Percentiles rank a stretch among this genome's conserved stretches.
phyloP scores from a whole-genome alignment of 371 early-diverging fungal genomes.

The Lichtheimia corymbifera region DNA sequence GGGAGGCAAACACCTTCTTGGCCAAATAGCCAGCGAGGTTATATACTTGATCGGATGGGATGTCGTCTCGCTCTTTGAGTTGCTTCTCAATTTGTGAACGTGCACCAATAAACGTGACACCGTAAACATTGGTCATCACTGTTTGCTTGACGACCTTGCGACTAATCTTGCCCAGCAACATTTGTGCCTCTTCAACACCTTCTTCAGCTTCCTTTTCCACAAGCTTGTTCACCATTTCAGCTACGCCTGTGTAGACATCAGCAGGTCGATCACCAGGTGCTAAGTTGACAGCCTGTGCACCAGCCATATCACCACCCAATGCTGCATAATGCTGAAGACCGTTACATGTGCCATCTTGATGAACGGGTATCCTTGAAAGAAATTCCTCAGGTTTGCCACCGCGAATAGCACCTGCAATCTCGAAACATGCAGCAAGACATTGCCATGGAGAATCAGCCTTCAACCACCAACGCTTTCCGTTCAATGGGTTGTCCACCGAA shows the following conservation, averaged over 20 bases:
- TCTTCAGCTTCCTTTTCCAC: constrained; percentile 68
- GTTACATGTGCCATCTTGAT: constrained; percentile 98
- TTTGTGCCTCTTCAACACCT: constrained; percentile 58
- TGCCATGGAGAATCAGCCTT: constrained; percentile 94
- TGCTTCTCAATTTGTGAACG: constrained; percentile 85
- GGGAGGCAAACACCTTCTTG: constrained; percentile 78
- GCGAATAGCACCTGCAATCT: constrained; percentile 78
- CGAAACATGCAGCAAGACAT: constrained; percentile 88
- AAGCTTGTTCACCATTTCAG: constrained; percentile 69
- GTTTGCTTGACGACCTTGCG: constrained; percentile 98
- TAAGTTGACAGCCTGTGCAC: constrained; percentile 93
- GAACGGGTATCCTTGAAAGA: constrained; percentile 82
- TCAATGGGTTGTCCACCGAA: constrained; percentile 81
- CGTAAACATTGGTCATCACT: constrained; percentile 99
- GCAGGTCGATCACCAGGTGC: constrained; percentile 84
- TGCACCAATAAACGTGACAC: constrained; percentile 96
- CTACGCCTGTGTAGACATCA: constrained; percentile 94
- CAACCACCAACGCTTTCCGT: constrained; percentile 89
- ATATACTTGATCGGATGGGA: constrained; percentile 56
- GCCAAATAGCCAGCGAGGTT: constrained; percentile 74
- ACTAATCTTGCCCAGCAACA: constrained; percentile 70
- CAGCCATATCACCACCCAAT: constrained; percentile 91
- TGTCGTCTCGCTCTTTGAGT: constrained; percentile 71
- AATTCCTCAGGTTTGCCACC: constrained; percentile 76
- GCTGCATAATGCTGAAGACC: constrained; percentile 99